Evolutionary conservation across 768 basidiomycete genomes (phyloP).

Genomic region (Daedaleopsis sinensis): DNA sequence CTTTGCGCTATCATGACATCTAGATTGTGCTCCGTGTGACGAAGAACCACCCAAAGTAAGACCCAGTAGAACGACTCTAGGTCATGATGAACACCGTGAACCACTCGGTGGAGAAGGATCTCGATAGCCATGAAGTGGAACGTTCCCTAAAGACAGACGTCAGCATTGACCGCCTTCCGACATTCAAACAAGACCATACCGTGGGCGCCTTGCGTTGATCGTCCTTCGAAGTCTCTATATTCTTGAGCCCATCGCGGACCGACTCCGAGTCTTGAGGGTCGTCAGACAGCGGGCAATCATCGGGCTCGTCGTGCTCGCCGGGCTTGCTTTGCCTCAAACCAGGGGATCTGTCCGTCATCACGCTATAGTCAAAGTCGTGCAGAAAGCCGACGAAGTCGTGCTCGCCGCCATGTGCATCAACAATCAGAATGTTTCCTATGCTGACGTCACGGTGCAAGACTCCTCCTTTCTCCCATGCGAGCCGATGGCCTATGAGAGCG

Average conservation of each 20-base stretch:
- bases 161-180: background rate
- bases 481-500: constrained; percentile 6
- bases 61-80: constrained; percentile 23
- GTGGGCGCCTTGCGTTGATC: background rate
- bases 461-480: constrained; percentile 6
- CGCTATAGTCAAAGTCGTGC: background rate
- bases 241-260: background rate
- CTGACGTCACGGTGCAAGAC: constrained; percentile 22
- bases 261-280: background rate
- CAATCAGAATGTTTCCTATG: constrained; percentile 18
- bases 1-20: background rate
- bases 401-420: background rate
- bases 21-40: constrained; percentile 1
- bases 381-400: background rate
- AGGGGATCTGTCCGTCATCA: background rate
- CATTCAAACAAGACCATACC: background rate
- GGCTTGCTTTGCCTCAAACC: too few species aligned
- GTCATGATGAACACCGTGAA: constrained; percentile 14
- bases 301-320: background rate
- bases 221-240: background rate
- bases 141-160: background rate
- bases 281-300: background rate
- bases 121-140: background rate
- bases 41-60: constrained; percentile 14
- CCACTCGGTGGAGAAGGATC: background rate